A percentile compares a stretch with the other conserved stretches of the same genome.
Conservation (phyloP, 768 basidiomycete genomes). For the Kwoniella dejecticola region DNA sequence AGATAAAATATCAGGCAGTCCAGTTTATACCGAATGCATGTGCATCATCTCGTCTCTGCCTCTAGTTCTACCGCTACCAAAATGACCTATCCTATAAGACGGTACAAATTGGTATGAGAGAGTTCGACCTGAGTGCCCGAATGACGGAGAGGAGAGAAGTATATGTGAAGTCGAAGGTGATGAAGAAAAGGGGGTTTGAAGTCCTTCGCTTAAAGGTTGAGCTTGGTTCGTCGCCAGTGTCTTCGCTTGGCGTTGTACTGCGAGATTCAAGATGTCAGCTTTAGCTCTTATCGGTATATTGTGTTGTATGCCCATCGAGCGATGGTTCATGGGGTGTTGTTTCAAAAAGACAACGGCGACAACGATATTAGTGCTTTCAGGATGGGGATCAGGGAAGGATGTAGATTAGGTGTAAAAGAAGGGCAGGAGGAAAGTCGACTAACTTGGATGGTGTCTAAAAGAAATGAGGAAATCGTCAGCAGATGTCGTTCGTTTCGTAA, state of each 20-base stretch:
- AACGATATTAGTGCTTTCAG: too few species aligned
- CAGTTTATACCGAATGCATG: background rate
- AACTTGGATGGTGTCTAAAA: conserved; percentile 40
- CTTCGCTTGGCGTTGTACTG: conserved; percentile 71
- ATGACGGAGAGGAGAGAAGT: background rate
- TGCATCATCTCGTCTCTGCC: conserved; percentile 6
- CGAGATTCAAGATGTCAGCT: conserved; percentile 55
- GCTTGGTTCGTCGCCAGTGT: conserved; percentile 99
- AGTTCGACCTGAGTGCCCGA: too few species aligned
- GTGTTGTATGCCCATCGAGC: too few species aligned
- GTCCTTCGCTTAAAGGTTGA: conserved; percentile 74
- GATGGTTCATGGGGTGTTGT: too few species aligned
- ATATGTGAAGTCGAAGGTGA: background rate
- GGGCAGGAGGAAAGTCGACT: conserved; percentile 14
- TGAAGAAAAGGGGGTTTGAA: background rate
- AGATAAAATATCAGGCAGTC: too few species aligned
- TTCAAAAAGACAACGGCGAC: too few species aligned
- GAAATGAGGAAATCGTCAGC: conserved; percentile 2
- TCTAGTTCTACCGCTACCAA: too few species aligned
- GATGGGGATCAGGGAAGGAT: too few species aligned
- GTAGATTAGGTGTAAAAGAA: background rate
- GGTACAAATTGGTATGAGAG: too few species aligned
- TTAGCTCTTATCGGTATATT: too few species aligned
- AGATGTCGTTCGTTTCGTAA: background rate
- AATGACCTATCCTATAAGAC: background rate